Conservation (phyloP, 2,329 filamentous ascomycete species). For the Ilyonectria mors-panacis region DNA sequence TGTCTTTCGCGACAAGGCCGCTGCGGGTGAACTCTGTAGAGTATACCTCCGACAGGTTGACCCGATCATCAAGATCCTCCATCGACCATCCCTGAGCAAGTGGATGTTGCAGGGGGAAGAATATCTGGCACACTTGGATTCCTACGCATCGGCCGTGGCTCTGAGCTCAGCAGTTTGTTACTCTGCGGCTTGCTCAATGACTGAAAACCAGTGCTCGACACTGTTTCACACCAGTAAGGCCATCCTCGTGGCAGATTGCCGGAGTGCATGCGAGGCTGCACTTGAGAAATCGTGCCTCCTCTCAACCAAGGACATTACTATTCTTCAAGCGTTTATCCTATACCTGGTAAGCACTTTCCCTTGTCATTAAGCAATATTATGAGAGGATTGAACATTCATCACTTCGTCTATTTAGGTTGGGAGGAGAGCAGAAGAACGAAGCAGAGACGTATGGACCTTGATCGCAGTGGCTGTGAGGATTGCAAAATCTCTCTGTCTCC, state of each 20-base stretch:
- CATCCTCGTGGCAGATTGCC: constrained; percentile 24
- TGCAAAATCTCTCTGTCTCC: constrained; percentile 24
- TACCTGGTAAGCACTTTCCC: constrained; percentile 36
- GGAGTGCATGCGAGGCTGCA: constrained; percentile 29
- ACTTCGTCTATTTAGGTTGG: constrained; percentile 4
- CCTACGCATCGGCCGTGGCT: constrained; percentile 23
- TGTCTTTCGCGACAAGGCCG: not conserved
- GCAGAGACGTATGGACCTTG: constrained; percentile 29
- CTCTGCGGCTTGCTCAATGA: constrained; percentile 44
- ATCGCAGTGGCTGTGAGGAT: constrained; percentile 27
- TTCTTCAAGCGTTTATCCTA: constrained; percentile 50
- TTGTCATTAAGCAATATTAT: accelerated
- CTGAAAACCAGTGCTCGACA: constrained; percentile 41
- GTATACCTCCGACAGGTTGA: constrained; percentile 33
- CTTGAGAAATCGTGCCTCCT: constrained; percentile 44
- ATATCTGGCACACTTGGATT: constrained; percentile 45
- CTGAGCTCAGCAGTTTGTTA: constrained; percentile 43
- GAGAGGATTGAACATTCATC: not conserved
- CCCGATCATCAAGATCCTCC: constrained; percentile 36
- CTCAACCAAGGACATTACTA: constrained; percentile 45
- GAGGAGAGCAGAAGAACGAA: constrained; percentile 24
- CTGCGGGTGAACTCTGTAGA: constrained; percentile 8
- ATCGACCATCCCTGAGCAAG: constrained; percentile 25
- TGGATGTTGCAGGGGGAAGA: constrained; percentile 39
- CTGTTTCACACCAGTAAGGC: constrained; percentile 34